Evolutionary conservation across 306 rosid genomes (phyloP).

Genomic region (Mimosa bimucronata): DNA sequence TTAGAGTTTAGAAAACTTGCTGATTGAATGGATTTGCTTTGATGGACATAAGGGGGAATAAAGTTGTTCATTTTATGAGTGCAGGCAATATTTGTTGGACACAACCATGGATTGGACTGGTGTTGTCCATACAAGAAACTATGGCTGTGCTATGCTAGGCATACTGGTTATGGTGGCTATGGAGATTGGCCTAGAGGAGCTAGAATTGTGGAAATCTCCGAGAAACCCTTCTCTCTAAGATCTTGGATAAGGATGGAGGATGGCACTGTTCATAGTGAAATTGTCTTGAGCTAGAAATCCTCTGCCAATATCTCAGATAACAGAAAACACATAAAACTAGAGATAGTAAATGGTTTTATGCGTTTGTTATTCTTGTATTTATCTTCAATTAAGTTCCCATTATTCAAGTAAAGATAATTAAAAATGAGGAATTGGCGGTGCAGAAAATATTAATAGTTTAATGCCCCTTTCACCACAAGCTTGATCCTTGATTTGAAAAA

Average conservation of each 20-base stretch:
- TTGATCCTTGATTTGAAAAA: not conserved
- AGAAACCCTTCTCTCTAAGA: slow-evolving; percentile 53
- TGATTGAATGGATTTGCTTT: not conserved
- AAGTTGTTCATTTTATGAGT: slow-evolving; percentile 12
- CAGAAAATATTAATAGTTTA: not conserved
- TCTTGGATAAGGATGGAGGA: slow-evolving; percentile 75
- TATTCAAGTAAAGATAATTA: not conserved
- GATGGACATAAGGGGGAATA: not conserved
- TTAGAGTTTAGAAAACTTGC: not conserved
- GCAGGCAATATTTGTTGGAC: slow-evolving; percentile 70
- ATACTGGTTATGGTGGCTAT: slow-evolving; percentile 68
- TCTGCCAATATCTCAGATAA: not conserved
- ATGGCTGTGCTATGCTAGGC: slow-evolving; percentile 69
- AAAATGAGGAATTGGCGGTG: not conserved
- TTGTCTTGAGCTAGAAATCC: slow-evolving; percentile 35
- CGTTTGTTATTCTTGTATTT: not conserved
- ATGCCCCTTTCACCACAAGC: not conserved
- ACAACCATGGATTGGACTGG: slow-evolving; percentile 76
- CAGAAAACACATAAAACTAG: not conserved
- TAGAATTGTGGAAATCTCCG: slow-evolving; percentile 50
- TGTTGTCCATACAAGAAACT: slow-evolving; percentile 56
- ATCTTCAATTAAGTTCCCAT: not conserved
- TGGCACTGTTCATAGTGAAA: slow-evolving; percentile 51
- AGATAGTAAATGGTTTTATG: not conserved
- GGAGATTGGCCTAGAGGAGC: slow-evolving; percentile 67